phyloP scores from a whole-genome alignment of 1,284 basidiomycete genomes.

The Apiotrichum mycotoxinovorans region DNA sequence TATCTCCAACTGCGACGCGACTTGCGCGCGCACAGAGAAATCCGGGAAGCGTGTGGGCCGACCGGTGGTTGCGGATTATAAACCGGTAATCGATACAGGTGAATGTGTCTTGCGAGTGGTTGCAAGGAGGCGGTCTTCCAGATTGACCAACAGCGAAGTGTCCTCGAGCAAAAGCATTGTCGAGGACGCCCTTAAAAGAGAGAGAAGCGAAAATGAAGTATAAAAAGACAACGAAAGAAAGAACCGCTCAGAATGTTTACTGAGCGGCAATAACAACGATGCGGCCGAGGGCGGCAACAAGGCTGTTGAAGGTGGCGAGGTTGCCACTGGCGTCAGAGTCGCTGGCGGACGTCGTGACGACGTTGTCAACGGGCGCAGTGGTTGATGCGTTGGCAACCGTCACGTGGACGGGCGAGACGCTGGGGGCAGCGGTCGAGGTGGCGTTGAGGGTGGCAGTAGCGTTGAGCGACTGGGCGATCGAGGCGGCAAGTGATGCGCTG shows the following conservation, averaged over 20 bases:
- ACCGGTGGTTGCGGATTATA: slow-evolving; percentile 7
- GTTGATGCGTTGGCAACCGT: slow-evolving; percentile 4
- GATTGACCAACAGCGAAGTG: background rate
- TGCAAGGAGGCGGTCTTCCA: background rate
- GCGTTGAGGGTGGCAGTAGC: background rate
- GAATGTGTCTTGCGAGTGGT: background rate
- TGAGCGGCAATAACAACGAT: slow-evolving; percentile 37
- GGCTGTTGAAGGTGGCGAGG: slow-evolving; percentile 35
- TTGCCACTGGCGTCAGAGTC: slow-evolving; percentile 21
- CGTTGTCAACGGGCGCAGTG: slow-evolving; percentile 7
- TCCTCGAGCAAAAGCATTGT: background rate
- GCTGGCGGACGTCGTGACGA: slow-evolving; percentile 1
- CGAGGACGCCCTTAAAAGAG: slow-evolving; percentile 1
- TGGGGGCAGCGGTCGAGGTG: slow-evolving; percentile 1
- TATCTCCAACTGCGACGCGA: too few relatives aligned
- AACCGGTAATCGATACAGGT: slow-evolving; percentile 11
- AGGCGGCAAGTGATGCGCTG: background rate
- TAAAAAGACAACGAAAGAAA: background rate
- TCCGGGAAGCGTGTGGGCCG: too few relatives aligned
- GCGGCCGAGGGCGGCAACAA: slow-evolving; percentile 37
- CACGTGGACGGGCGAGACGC: slow-evolving; percentile 8
- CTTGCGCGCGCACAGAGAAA: background rate
- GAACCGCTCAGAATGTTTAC: slow-evolving; percentile 1
- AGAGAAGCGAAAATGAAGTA: background rate
- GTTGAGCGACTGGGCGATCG: background rate